Evolutionary conservation across 768 basidiomycete species (phyloP).

Genomic region (Lepiota brunneoincarnata): DNA sequence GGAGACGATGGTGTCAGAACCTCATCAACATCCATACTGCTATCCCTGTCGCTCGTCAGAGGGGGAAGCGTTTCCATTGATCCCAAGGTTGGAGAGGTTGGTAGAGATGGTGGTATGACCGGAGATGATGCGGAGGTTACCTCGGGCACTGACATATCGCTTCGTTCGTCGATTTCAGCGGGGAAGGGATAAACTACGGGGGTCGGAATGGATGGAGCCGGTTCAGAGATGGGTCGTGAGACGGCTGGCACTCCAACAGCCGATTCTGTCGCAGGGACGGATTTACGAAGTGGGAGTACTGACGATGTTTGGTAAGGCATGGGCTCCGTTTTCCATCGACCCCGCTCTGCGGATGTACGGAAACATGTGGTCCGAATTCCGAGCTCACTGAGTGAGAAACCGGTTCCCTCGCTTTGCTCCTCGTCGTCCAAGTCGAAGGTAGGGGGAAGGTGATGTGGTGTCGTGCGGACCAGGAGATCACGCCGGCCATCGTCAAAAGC

Average conservation of each 20-base stretch:
- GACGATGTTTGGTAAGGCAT: constrained; percentile 26
- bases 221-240: constrained; percentile 37
- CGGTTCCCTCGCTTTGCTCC: constrained; percentile 24
- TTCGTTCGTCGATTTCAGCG: constrained; percentile 3
- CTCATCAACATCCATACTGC: constrained; percentile 28
- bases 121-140: constrained; percentile 15
- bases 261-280: constrained; percentile 30
- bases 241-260: constrained; percentile 22
- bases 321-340: constrained; percentile 55
- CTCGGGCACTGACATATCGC: constrained; percentile 10
- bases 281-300: constrained; percentile 27
- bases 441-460: constrained; percentile 22
- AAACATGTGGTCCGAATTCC: constrained; percentile 49
- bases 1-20: constrained; percentile 24
- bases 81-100: constrained; percentile 12
- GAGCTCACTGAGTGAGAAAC: constrained; percentile 25
- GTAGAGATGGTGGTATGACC: neutral
- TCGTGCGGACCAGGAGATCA: constrained; percentile 23
- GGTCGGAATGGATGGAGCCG: constrained; percentile 24
- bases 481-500: constrained; percentile 22
- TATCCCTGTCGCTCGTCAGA: constrained; percentile 29
- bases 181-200: neutral
- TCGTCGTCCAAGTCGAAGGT: constrained; percentile 33
- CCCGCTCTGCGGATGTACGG: constrained; percentile 55
- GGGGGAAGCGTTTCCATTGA: constrained; percentile 23